These are phyloP conservation scores for Tricholoma terreum DNA, from an alignment of 768 basidiomycete genomes.

Conservation along the genomic window DNA sequence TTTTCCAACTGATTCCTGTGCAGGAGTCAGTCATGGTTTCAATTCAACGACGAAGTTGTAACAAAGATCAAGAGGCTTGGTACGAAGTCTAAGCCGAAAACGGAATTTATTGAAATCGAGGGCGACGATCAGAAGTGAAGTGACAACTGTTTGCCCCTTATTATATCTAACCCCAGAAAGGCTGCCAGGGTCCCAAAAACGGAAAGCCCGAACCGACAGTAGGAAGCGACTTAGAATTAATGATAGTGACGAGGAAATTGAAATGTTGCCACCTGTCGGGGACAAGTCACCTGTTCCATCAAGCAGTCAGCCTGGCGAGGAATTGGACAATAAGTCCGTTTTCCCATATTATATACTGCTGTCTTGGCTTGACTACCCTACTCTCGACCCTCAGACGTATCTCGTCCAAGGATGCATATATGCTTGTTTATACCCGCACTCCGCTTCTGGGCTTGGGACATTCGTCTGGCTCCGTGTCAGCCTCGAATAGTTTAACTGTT, in stretches of 20 bases:
- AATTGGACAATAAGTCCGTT: background rate
- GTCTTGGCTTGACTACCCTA: background rate
- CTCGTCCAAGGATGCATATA: slow-evolving; percentile 87
- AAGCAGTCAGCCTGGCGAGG: background rate
- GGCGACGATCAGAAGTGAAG: slow-evolving; percentile 20
- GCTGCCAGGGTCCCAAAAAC: slow-evolving; percentile 26
- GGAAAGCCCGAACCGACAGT: slow-evolving; percentile 35
- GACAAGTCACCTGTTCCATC: background rate
- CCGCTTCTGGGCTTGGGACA: background rate
- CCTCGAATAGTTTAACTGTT: background rate
- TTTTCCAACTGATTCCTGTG: slow-evolving; percentile 7
- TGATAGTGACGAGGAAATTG: slow-evolving; percentile 55
- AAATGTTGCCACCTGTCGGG: background rate
- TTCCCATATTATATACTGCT: background rate
- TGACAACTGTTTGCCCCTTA: background rate
- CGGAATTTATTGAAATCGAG: slow-evolving; percentile 29
- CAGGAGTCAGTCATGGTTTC: slow-evolving; percentile 77
- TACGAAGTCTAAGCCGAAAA: slow-evolving; percentile 31
- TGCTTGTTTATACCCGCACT: slow-evolving; percentile 82
- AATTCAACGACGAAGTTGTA: slow-evolving; percentile 89
- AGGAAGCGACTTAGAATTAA: slow-evolving; percentile 55
- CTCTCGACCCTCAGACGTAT: slow-evolving; percentile 37
- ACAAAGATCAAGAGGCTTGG: slow-evolving; percentile 57
- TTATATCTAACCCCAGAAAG: slow-evolving; percentile 13
- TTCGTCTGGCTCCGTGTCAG: background rate